Evolutionary conservation across 306 rosid genomes (phyloP), one percentile per base, ranked within the genome.

Genomic region (Sesbania bispinosa): DNA sequence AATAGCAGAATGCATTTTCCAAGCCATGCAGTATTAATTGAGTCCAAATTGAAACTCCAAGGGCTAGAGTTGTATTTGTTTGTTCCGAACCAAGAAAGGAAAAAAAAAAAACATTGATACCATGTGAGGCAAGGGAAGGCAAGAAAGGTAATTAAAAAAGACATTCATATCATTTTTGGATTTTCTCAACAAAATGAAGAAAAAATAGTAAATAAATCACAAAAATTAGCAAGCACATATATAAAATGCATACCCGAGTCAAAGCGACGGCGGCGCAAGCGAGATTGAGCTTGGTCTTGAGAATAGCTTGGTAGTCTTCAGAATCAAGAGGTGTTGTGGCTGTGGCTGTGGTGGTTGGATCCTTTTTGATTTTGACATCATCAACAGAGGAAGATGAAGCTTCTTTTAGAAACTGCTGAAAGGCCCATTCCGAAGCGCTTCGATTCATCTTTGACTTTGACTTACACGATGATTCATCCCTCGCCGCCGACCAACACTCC

Each of bases 231-330:
- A 32, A 32, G 1, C 36, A 32, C n/a, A n/a, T n/a, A 32, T 0
- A 1, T 4, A 27, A 2, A 13, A 3, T 14, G 14, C 43, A 69
- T 79, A 93, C 97, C 84, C 96, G 81, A 52, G 96, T 55, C 68
- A 82, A 27, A 6, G 98, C 98, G 3, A 88, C 92, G 9, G 96
- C 97, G 42, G 98, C 98, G 29, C 98, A 93, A 10, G 98, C 98
- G 21, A 88, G 91, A 42, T 93, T 78, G 74, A 93, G 98, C 71
- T 88, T 88, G 88, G 81, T 88, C 75, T 90, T 93, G 58, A 93
- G 98, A 39, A 87, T 79, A 11, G 92, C 84, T 46, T 85, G 90
- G 46, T 87, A 87, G 13, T 88, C 88, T 9, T 88, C 84, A 1
- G 96, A 83, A 79, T 84, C 86, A 55, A 83, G 61, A 30, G 39